Conservation (phyloP, 805 yeast genomes). For the Diddensiella caesifluorescens region DNA sequence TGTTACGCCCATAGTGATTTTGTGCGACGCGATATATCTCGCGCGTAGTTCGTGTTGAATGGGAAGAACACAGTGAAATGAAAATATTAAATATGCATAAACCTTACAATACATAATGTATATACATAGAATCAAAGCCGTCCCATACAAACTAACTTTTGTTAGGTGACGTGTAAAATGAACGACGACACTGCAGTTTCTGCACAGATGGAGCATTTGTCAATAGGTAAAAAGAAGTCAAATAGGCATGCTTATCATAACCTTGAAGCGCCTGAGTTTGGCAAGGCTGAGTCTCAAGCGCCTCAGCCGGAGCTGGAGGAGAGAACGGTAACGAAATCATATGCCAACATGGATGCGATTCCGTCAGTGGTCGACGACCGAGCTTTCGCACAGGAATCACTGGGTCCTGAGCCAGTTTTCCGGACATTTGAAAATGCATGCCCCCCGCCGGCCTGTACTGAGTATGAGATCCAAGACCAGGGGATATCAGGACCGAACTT, state of each 20-base stretch:
- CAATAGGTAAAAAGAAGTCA: conserved; percentile 2
- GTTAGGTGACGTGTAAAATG: too few species aligned
- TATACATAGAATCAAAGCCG: too few species aligned
- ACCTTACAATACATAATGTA: too few species aligned
- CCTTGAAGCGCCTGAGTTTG: conserved; percentile 6
- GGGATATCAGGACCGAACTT: conserved; percentile 79
- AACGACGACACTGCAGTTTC: too few species aligned
- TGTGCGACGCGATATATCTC: conserved; percentile 1
- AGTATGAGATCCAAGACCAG: conserved; percentile 67
- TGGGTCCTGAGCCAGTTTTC: conserved; percentile 43
- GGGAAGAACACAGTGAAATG: too few species aligned
- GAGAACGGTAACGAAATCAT: not conserved
- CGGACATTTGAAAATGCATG: conserved; percentile 68
- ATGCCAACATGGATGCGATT: conserved; percentile 11
- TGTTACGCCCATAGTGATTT: conserved; percentile 18
- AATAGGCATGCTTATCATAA: conserved; percentile 21
- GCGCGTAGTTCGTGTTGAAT: too few species aligned
- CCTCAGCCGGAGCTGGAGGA: not conserved
- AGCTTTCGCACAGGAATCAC: conserved; percentile 28
- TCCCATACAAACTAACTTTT: too few species aligned
- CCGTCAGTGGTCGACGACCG: conserved; percentile 38
- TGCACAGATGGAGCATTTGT: conserved; percentile 5
- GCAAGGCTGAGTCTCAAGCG: conserved; percentile 1
- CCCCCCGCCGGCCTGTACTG: conserved; percentile 80
- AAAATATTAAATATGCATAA: too few species aligned